These are phyloP conservation scores for Polygonum maritimum DNA, from an alignment of 148 eudicot genomes.

Conservation along the genomic window DNA sequence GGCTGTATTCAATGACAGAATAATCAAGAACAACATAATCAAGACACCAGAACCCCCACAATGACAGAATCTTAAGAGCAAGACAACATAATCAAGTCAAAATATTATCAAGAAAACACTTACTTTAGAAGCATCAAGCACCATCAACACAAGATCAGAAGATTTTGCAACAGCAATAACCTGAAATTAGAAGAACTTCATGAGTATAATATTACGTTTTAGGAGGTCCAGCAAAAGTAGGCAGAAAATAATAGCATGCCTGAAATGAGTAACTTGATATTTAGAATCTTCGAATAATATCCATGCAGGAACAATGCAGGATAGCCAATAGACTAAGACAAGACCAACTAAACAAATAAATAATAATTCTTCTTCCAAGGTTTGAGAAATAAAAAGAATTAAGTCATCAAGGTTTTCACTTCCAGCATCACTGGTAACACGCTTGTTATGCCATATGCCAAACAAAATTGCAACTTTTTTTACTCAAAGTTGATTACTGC, in stretches of 20 bases:
- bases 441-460: not conserved
- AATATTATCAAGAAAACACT: slow-evolving; percentile 20
- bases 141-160: slow-evolving; percentile 97
- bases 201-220: no score
- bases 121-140: slow-evolving; percentile 98
- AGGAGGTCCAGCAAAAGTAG: not conserved
- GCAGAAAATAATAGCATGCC: not conserved
- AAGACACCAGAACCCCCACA: not conserved
- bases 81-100: not conserved
- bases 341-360: not conserved
- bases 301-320: not conserved
- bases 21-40: no score
- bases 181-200: slow-evolving; percentile 29
- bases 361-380: not conserved
- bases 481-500: not conserved
- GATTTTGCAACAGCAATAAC: slow-evolving; percentile 99
- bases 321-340: not conserved
- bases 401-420: not conserved
- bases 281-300: not conserved
- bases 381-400: not conserved
- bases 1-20: not conserved
- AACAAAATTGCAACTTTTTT: not conserved
- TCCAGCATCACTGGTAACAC: not conserved
- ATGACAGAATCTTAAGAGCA: not conserved
- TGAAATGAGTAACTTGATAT: not conserved